Base-by-base conservation (phyloP, 73 alveolate species). In the Paraurostyla sp. region DNA sequence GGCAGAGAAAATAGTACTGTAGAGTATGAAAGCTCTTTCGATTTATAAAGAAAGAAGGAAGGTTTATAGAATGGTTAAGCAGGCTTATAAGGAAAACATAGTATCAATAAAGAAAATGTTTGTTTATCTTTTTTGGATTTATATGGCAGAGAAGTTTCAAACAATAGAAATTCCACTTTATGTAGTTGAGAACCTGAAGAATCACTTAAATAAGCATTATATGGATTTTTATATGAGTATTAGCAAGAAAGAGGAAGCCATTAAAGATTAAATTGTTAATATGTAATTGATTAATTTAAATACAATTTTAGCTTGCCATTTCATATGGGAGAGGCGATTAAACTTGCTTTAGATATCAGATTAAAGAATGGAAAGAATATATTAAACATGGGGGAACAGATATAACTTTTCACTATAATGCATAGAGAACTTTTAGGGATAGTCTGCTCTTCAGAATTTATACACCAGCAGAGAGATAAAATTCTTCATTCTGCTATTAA, bases 251-350 rank as follows among this genome's bases (percentile, higher is more conserved):
- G 38, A 32, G 7, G 3, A 18, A 4, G 25, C 35, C 1, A 18
- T 65, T 33, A 32, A 30, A 36, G 82, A 65, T 32, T 13, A 3
- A 33, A 65, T 65, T 35, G 82, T 65, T 0, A 65, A 65, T 18
- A 40, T 65, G 82, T 65, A 65, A 65, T 56, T 65, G 18, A 38
- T 38, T 65, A 38, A 35, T 35, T 22, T 9, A 16, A 2, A 36
- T 16, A 15, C 7, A 7, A 35, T 65, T 22, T 35, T 38, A 59
- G 76, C 2, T 15, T 65, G 25, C 82, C 82, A 0, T 65, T 65
- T 65, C 58, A 65, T 0, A 65, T 65, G 82, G 82, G 82, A 32
- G 82, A 65, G 25, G 82, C 82, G 9, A 35, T 65, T 18, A 65
- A 65, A 65, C 13, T 38, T 2, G 82, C 82, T 16, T 9, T 65